Evolutionary conservation across 2,329 filamentous ascomycete species (phyloP), one percentile per base, ranked within the genome.

Genomic region (Phoma sp.): DNA sequence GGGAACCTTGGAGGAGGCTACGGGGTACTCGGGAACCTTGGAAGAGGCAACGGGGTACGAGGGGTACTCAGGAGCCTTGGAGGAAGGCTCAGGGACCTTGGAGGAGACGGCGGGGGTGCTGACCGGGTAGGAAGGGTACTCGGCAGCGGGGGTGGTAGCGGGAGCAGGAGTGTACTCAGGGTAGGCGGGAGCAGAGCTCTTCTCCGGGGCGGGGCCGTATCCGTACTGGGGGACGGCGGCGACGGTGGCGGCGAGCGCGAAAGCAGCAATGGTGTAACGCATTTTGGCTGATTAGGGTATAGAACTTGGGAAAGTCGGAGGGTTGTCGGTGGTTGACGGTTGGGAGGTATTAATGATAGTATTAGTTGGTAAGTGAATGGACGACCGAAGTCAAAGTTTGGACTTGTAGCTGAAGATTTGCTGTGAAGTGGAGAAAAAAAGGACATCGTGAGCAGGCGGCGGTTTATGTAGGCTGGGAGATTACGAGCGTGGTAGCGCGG

Each of bases 301-400:
- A 54, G 57, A 62, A 66, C 61, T 71, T 70, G 60, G 56, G 61
- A 61, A 56, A 64, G 40, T 40, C 17, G 23, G 9, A 9, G 23
- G 23, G 56, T 61, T 56, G 64, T 53, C 57, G 55, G 60, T 53
- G 55, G 61, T 56, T 48, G 61, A 53, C 50, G 61, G 56, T 48
- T 53, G 59, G 60, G 61, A 64, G 58, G 66, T 60, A 71, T 74
- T 75, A 74, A 74, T 56, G 73, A 75, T 63, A 67, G 72, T 74
- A 73, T 67, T 72, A 73, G 71, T 71, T 73, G 70, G 65, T 66
- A 65, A 65, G 74, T 69, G 73, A 75, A 64, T 75, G 73, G 73
- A 75, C 73, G 72, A 75, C 72, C 72, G 70, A 69, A 72, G 55
- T 73, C 73, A 72, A 73, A 69, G 61, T n/a, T 47, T 56, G 63